phyloP scores from a whole-genome alignment of 169 alveolate species.

The Eimeria falciformis region DNA sequence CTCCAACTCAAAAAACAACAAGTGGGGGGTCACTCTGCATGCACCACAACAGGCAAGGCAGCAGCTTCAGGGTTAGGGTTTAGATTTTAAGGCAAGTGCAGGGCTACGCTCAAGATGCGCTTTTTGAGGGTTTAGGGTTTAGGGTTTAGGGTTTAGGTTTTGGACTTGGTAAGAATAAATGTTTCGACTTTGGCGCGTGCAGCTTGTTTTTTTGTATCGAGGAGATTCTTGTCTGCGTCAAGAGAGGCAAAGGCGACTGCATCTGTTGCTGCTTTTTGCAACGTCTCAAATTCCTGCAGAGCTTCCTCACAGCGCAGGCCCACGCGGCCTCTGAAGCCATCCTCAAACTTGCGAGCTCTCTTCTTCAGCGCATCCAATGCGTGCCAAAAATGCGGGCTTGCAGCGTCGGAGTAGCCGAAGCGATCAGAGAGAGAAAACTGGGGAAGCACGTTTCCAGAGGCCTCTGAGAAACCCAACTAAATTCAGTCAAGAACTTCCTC shows the following conservation, averaged over 20 bases:
- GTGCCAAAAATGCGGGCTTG: neutral
- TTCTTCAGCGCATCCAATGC: neutral
- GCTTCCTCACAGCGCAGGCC: neutral
- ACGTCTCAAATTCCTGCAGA: neutral
- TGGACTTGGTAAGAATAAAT: conserved; percentile 29
- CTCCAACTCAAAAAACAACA: conserved; percentile 31
- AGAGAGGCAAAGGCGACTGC: conserved; percentile 37
- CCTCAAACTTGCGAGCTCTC: conserved; percentile 27
- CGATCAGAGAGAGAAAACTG: neutral
- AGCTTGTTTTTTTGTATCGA: neutral
- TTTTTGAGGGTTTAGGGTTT: conserved; percentile 17
- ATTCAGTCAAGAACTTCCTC: no score
- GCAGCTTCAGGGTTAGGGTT: conserved; percentile 29
- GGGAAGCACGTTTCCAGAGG: neutral
- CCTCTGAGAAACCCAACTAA: neutral
- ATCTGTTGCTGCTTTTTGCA: conserved; percentile 14
- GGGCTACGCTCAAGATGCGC: neutral
- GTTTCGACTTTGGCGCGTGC: conserved; percentile 16
- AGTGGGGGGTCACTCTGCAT: conserved; percentile 14
- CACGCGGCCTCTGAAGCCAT: conserved; percentile 11
- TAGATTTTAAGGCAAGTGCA: neutral
- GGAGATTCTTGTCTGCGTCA: neutral
- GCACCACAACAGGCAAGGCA: neutral
- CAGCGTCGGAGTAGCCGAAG: neutral
- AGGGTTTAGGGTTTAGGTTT: conserved; percentile 54